Evolutionary conservation across 805 yeast species (phyloP), one percentile per base, ranked within the genome.

Genomic region (Torulaspora gathmanii): DNA sequence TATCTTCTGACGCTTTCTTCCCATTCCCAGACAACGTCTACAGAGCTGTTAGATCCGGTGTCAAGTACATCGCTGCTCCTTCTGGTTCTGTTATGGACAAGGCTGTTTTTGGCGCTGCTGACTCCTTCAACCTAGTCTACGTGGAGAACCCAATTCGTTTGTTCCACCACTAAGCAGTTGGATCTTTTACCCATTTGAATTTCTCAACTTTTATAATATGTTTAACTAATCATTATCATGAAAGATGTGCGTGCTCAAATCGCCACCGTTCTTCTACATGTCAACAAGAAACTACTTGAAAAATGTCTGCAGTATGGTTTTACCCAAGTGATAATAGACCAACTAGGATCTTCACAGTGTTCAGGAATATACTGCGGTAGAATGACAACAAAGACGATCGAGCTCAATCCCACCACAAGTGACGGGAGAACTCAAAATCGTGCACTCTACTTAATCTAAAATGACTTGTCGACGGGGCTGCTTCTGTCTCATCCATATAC

Each of bases 11-110:
- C 67, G 99, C 99, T 23, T 93, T 93, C 81, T 93, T 93, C 95
- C 99, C 99, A 71, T 93, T 93, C 93, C 93, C 98, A 55, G 99
- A 93, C 70, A 93, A 93, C 65, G 96, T 93, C 57, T 89, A 91
- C 80, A 82, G 99, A 70, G 98, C 98, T 54, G 96, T 82, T 42
- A 82, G 86, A 75, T 84, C 95, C 15, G 99, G 99, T 68, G 99
- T 90, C 58, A 88, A 87, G 70, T 93, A 74, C 73, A 77, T 93
- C 65, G 95, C 96, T 61, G 99, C 99, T 42, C 95, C 99, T 47
- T 80, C 95, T 40, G 99, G 99, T 47, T 88, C 96, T 16, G 96
- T 93, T 52, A 91, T 88, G 88, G 99, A 93, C 72, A 83, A 86
- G 74, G 95, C 90, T 46, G 99, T 93, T 36, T 81, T 91, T 54